Percentiles rank a stretch among this genome's conserved stretches.
Conservation (phyloP, 129 eudicot species). For the Pseudognaphalium luteoalbum region DNA sequence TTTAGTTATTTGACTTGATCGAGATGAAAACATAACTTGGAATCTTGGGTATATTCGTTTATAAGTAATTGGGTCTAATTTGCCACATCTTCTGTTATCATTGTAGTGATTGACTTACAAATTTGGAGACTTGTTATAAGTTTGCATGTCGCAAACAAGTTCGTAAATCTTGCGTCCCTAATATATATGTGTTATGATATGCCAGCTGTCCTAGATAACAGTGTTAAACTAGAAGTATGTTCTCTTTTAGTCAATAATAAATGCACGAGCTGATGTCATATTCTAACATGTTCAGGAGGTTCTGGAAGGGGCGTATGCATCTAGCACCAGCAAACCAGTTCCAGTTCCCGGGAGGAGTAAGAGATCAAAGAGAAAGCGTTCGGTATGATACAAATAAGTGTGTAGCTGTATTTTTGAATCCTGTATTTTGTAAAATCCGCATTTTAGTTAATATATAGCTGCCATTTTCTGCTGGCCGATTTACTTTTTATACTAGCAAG, state of each 20-base stretch:
- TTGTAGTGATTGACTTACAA: not conserved
- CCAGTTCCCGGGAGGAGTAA: slow-evolving; percentile 87
- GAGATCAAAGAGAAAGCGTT: slow-evolving; percentile 91
- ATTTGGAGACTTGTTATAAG: not conserved
- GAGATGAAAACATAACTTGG: not conserved
- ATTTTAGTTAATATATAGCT: slow-evolving; percentile 48
- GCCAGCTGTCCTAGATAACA: not conserved
- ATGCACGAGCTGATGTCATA: slow-evolving; percentile 14
- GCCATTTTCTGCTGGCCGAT: slow-evolving; percentile 39
- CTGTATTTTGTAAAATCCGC: slow-evolving; percentile 45
- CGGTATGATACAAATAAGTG: slow-evolving; percentile 61
- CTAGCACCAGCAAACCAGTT: slow-evolving; percentile 56
- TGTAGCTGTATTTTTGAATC: slow-evolving; percentile 42
- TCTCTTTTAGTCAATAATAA: slow-evolving; percentile 15
- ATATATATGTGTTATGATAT: not conserved
- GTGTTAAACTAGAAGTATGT: slow-evolving; percentile 19
- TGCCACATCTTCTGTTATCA: not conserved
- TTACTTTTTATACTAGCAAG: slow-evolving; percentile 30
- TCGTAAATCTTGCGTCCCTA: not conserved
- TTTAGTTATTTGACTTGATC: not conserved
- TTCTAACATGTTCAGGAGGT: slow-evolving; percentile 50
- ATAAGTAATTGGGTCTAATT: not conserved
- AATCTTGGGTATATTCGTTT: not conserved
- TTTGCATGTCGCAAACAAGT: not conserved
- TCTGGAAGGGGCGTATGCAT: slow-evolving; percentile 70